phyloP scores from a whole-genome alignment of 306 rosid species.

The Gynostemma pentaphyllum region DNA sequence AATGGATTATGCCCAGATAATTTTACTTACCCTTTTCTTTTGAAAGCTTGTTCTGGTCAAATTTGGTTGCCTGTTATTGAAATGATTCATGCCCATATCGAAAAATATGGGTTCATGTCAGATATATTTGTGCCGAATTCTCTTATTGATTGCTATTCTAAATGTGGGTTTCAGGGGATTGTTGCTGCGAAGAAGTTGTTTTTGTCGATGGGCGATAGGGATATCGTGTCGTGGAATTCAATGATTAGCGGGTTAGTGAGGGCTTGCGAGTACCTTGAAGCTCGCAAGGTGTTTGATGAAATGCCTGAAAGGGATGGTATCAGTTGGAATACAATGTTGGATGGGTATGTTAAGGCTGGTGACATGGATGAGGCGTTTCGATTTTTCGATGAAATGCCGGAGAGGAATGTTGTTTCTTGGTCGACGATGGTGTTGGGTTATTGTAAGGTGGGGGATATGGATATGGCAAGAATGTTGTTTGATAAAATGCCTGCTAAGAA shows the following conservation, averaged over 20 bases:
- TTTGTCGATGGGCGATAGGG: conserved; percentile 35
- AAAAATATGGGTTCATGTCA: conserved; percentile 39
- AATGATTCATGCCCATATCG: conserved; percentile 55
- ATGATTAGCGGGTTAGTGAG: conserved; percentile 50
- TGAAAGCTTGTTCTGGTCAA: conserved; percentile 37
- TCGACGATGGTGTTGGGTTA: conserved; percentile 61
- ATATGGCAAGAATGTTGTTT: conserved; percentile 66
- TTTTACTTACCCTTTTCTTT: conserved; percentile 45
- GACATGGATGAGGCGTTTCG: conserved; percentile 49
- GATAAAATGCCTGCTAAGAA: conserved; percentile 56
- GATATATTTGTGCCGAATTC: conserved; percentile 66
- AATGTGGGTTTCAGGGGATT: conserved; percentile 48
- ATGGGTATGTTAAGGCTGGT: conserved; percentile 51
- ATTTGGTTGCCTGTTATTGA: conserved; percentile 29
- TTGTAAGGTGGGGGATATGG: conserved; percentile 53
- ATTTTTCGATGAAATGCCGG: conserved; percentile 57
- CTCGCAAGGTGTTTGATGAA: conserved; percentile 49
- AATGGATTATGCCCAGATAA: conserved; percentile 38
- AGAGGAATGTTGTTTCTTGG: conserved; percentile 70
- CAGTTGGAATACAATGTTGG: conserved; percentile 82
- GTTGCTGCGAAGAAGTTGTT: conserved; percentile 40
- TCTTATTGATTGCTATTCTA: conserved; percentile 43
- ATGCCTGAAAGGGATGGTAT: conserved; percentile 65
- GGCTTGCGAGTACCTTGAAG: conserved; percentile 32
- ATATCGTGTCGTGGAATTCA: conserved; percentile 57